Base-by-base conservation (phyloP, 2,329 filamentous ascomycete genomes). In the Curvularia spicifera region DNA sequence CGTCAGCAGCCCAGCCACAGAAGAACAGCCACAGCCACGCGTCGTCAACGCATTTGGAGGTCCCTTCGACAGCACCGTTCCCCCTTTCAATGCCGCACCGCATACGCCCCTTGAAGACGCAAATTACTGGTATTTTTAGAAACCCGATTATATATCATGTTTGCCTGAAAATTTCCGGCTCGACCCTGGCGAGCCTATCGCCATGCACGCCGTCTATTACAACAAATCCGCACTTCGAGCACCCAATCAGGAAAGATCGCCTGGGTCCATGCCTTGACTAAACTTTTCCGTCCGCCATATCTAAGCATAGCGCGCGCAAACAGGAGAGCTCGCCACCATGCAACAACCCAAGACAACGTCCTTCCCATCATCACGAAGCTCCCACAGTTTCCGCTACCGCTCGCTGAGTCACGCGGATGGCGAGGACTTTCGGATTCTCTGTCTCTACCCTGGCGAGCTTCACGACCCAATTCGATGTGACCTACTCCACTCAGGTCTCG, bases 1-100 rank as follows among this genome's bases (percentile, higher is more conserved):
- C 55, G 55, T 57, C 51, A 57, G 39, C 55, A 33, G 48, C 44
- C 53, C 51, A 57, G 55, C 55, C 55, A 56, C 53, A 56, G n/a
- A 18, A 37, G 40, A 52, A 48, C 48, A 47, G 51, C 55, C 55
- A 57, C 55, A 57, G 55, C 55, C 55, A 54, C 55, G 55, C 55
- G 55, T 57, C 55, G 22, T 39, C 50, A 53, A 20, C 18, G 45
- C 50, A 39, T 33, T 31, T 24, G 42, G 37, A 40, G 33, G 18
- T 39, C 28, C 24, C 42, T 53, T 46, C n/a, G 12, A 53, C n/a
- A 45, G 51, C 44, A 40, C 13, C 18, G 37, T 47, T 42, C 33
- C 31, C 20, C 39, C 20, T 42, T n/a, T 37, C 37, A 45, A 45
- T 40, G 31, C 39, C 20, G 42, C 48, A 29, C 31, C 28, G 28